Percentiles rank a stretch among this genome's conserved stretches.
phyloP scores from a whole-genome alignment of 306 rosid genomes.

The Cicer judaicum region DNA sequence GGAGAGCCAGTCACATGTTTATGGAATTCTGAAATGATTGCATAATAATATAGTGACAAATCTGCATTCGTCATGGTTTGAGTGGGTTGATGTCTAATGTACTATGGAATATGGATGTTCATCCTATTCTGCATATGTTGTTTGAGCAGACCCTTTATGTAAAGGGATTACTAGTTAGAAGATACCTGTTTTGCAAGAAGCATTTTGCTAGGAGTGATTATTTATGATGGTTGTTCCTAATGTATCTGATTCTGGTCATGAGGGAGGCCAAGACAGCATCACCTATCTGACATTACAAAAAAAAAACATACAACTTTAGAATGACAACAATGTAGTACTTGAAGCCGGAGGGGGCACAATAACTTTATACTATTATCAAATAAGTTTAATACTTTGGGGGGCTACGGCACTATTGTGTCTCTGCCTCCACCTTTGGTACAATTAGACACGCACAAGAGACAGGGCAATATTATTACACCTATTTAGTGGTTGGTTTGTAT shows the following conservation, averaged over 20 bases:
- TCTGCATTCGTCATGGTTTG: slow-evolving; percentile 49
- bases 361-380: neutral
- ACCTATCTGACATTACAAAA: neutral
- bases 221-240: slow-evolving; percentile 1
- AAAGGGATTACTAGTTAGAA: slow-evolving; percentile 35
- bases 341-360: neutral
- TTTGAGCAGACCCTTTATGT: slow-evolving; percentile 40
- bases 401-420: neutral
- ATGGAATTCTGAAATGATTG: slow-evolving; percentile 58
- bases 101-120: slow-evolving; percentile 42
- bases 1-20: slow-evolving; percentile 52
- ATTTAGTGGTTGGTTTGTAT: slow-evolving; percentile 42
- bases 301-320: neutral
- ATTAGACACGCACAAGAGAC: slow-evolving; percentile 34
- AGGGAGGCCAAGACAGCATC: neutral
- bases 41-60: slow-evolving; percentile 50
- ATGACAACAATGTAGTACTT: neutral
- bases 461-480: neutral
- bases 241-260: slow-evolving; percentile 28
- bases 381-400: neutral
- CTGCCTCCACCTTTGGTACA: neutral
- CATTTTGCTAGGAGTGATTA: slow-evolving; percentile 22
- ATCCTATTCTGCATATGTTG: slow-evolving; percentile 37
- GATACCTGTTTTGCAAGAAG: slow-evolving; percentile 40
- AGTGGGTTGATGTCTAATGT: slow-evolving; percentile 46